Evolutionary conservation across 2,329 filamentous ascomycete genomes (phyloP).

Genomic region (Colletotrichum brevisporum): DNA sequence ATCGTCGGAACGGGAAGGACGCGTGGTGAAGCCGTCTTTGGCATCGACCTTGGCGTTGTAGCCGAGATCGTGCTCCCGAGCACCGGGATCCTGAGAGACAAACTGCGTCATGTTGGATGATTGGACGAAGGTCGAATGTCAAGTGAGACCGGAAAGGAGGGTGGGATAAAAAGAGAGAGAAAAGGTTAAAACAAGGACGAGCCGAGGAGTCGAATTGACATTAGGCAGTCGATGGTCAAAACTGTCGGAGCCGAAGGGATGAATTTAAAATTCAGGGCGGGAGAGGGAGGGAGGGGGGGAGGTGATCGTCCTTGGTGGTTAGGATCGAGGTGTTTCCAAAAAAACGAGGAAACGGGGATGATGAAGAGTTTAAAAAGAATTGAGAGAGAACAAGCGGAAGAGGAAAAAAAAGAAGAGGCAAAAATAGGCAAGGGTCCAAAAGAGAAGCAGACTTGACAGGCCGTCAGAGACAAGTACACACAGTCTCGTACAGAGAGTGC

Average conservation of each 20-base stretch:
- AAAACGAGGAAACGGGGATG: slow-evolving; percentile 29
- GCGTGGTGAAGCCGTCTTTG: slow-evolving; percentile 39
- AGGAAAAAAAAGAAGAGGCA: slow-evolving; percentile 31
- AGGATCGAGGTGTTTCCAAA: slow-evolving; percentile 9
- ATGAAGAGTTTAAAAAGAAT: slow-evolving; percentile 35
- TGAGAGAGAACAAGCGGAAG: slow-evolving; percentile 1
- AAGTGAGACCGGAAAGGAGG: slow-evolving; percentile 2
- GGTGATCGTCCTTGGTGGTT: slow-evolving; percentile 26
- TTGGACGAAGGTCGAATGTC: background rate
- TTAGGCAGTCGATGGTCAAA: slow-evolving; percentile 26
- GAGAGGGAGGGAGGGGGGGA: background rate
- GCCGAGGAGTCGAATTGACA: slow-evolving; percentile 30
- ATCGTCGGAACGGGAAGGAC: slow-evolving; percentile 46
- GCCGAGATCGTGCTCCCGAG: slow-evolving; percentile 39
- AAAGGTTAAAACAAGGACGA: slow-evolving; percentile 23
- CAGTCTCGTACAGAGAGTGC: too few species aligned
- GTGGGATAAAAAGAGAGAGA: background rate
- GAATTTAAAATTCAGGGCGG: slow-evolving; percentile 20
- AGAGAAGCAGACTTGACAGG: slow-evolving; percentile 17
- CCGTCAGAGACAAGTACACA: slow-evolving; percentile 22
- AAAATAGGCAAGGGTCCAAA: slow-evolving; percentile 38
- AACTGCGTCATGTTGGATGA: slow-evolving; percentile 34
- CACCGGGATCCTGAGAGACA: slow-evolving; percentile 41
- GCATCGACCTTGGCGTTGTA: slow-evolving; percentile 28
- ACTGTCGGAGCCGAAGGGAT: slow-evolving; percentile 18